Percentiles rank a stretch among this genome's conserved stretches.
Evolutionary conservation across 495 filamentous ascomycete species (phyloP).

Genomic region (Penicillium odoratum): DNA sequence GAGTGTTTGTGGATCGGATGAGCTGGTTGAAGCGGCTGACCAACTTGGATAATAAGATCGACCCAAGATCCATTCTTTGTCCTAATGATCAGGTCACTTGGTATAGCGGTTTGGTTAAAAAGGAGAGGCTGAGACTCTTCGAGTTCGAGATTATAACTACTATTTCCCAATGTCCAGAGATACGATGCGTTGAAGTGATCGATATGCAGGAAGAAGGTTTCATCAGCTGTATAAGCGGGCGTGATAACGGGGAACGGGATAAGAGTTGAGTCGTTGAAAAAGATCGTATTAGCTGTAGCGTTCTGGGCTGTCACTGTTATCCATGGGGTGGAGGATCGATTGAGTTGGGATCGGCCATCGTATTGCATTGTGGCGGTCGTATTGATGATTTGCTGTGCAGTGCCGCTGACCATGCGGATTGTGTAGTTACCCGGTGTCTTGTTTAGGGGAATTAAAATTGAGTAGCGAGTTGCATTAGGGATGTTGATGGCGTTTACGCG

Average conservation of each 20-base stretch:
- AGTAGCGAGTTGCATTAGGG: constrained; percentile 36
- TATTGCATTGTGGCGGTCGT: constrained; percentile 35
- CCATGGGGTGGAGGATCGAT: constrained; percentile 34
- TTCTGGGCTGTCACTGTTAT: constrained; percentile 40
- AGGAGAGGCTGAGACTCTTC: constrained; percentile 48
- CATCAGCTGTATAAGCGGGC: constrained; percentile 41
- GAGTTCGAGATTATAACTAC: constrained; percentile 29
- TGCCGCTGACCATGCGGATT: constrained; percentile 35
- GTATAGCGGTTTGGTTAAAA: constrained; percentile 39
- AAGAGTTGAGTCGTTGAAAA: constrained; percentile 38
- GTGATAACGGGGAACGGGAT: constrained; percentile 43
- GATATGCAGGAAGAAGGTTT: constrained; percentile 37
- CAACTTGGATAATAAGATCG: constrained; percentile 52
- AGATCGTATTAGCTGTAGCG: constrained; percentile 33
- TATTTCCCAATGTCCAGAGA: constrained; percentile 48
- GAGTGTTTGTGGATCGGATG: constrained; percentile 66
- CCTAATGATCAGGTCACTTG: constrained; percentile 46
- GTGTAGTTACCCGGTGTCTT: constrained; percentile 36
- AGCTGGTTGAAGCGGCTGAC: constrained; percentile 35
- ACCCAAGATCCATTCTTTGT: constrained; percentile 58
- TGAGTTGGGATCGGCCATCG: constrained; percentile 11
- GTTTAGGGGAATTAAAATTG: constrained; percentile 39
- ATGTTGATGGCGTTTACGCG: constrained; percentile 36
- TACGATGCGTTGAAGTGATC: constrained; percentile 42
- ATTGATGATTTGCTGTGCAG: constrained; percentile 37